A percentile compares a stretch with the other conserved stretches of the same genome.
Conservation (phyloP, 176 grass and related monocot species). For the Triticum urartu region DNA sequence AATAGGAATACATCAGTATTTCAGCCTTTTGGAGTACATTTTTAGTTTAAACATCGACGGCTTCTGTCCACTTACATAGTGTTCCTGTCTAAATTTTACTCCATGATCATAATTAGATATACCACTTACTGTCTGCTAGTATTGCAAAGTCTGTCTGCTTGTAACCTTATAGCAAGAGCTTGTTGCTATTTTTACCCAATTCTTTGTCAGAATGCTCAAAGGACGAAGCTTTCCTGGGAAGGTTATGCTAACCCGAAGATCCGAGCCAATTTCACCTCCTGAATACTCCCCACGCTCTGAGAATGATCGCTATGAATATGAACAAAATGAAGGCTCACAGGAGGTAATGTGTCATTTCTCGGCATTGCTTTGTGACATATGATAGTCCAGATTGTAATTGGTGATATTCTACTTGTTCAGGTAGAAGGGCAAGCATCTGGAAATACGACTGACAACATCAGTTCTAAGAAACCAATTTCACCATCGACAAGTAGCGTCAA, state of each 20-base stretch:
- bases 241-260: slow-evolving; percentile 67
- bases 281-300: slow-evolving; percentile 49
- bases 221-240: slow-evolving; percentile 93
- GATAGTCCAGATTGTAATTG: not conserved
- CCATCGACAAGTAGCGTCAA: slow-evolving; percentile 55
- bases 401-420: slow-evolving; percentile 32
- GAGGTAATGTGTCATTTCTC: slow-evolving; percentile 46
- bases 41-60: not conserved
- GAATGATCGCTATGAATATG: slow-evolving; percentile 53
- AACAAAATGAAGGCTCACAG: slow-evolving; percentile 41
- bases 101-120: not conserved
- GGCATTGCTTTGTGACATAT: slow-evolving; percentile 19
- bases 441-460: slow-evolving; percentile 35
- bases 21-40: not conserved
- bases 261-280: slow-evolving; percentile 61
- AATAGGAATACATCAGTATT: not conserved
- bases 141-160: not conserved
- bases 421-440: slow-evolving; percentile 45
- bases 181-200: not conserved
- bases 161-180: not conserved
- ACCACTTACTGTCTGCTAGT: not conserved
- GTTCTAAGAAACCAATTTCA: slow-evolving; percentile 51
- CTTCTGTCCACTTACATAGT: not conserved
- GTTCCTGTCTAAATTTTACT: not conserved
- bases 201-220: slow-evolving; percentile 72